phyloP scores from a whole-genome alignment of 129 eudicot species.

The Tagetes patula region DNA sequence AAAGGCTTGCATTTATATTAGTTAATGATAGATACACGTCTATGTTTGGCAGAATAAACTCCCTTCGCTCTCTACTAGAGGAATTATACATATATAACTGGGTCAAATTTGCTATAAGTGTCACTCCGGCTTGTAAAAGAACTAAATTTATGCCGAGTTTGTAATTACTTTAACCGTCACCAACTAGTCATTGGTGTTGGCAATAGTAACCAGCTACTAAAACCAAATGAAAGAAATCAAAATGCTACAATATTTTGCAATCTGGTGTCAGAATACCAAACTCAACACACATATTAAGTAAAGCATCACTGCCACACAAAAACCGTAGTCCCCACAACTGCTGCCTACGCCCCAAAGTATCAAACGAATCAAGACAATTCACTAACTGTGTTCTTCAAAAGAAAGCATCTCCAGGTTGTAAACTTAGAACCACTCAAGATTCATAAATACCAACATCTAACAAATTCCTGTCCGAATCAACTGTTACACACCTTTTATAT shows the following conservation, averaged over 20 bases:
- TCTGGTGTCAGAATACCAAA: background rate
- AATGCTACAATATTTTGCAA: constrained; percentile 16
- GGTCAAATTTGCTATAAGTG: background rate
- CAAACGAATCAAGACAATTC: background rate
- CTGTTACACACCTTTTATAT: background rate
- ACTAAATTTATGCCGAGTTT: background rate
- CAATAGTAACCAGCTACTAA: background rate
- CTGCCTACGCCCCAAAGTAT: background rate
- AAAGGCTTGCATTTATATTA: background rate
- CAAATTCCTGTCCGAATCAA: background rate
- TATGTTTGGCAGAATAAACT: background rate
- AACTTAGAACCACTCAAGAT: background rate
- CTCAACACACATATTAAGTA: background rate
- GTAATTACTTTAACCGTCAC: background rate
- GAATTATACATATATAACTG: background rate
- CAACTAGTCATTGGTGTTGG: background rate
- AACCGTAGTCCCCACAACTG: background rate
- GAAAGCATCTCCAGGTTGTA: background rate
- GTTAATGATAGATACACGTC: background rate
- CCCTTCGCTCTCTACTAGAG: background rate
- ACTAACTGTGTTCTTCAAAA: background rate
- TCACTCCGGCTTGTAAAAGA: constrained; percentile 3
- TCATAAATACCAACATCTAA: background rate
- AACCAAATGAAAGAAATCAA: background rate
- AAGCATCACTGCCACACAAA: background rate